Evolutionary conservation across 495 filamentous ascomycete species (phyloP), one percentile per base, ranked within the genome.

Genomic region (Neurospora sp.): DNA sequence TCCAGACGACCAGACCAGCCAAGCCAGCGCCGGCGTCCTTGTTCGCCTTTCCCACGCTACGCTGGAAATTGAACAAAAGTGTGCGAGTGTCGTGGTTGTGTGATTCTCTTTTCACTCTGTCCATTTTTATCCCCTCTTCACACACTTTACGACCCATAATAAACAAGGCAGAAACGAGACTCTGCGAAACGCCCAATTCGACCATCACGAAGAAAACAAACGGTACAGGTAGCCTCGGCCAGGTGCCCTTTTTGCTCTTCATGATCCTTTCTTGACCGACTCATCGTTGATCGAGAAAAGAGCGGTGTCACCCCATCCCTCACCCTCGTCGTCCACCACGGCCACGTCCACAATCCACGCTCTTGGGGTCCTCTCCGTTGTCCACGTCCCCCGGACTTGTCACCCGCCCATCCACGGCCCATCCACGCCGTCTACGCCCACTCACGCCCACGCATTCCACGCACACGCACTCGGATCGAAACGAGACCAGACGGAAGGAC

Each of bases 231-330:
- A 65, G 53, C 53, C 53, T 65, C 27, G 53, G 53, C 53, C 53
- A 65, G 53, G 53, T 65, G 53, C 53, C 53, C 53, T 65, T 17
- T 65, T 65, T 65, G 22, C 31, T 65, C 22, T 37, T 65, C 78
- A 79, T 81, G 75, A 78, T 76, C 75, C 68, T 71, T 71, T 77
- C 75, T 71, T 82, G 79, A 82, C 80, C 78, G 78, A 79, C 76
- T 80, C 77, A 75, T 71, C 53, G 71, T 73, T 61, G 45, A 75
- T 73, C 74, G 31, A 53, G 74, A 76, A 81, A 76, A 83, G 79
- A 82, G 80, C 81, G 79, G 80, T 82, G 80, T 80, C 80, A 72
- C 68, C 72, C 74, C 74, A 37, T 37, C 35, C 71, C 77, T 65
- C 69, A 73, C 71, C 38, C 40, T 71, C 48, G 22, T 70, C 39